Evolutionary conservation across 345 rosid genomes (phyloP), one percentile per base, ranked within the genome.

Genomic region (Barbarea vulgaris): DNA sequence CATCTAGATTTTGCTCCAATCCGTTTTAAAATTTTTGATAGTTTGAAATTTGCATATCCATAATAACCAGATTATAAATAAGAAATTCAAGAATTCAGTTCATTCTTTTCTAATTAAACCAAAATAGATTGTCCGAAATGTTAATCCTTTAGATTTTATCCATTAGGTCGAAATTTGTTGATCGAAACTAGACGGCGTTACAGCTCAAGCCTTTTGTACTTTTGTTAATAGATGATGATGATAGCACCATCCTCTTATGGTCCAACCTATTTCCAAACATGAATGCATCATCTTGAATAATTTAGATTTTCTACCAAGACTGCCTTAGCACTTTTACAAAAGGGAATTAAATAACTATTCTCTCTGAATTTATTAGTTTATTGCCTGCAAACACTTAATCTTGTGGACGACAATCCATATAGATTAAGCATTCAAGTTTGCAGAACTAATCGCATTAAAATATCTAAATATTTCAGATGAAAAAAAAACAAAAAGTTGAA

Each of bases 121-220:
- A 46, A 58, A 24, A 72, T 37, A 39, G 28, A 51, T 15, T 2
- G 9, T 37, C 7, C 9, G 19, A 46, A 19, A n/a, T 39, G 17
- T 37, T 31, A 48, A 18, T 36, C 58, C 10, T 14, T 37, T 3
- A n/a, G 36, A 34, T 34, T 48, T 48, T n/a, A n/a, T n/a, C n/a
- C n/a, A n/a, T n/a, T n/a, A n/a, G 21, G 46, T 73, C 7, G 11
- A 63, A 50, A 52, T 13, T 13, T 5, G 55, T 44, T 55, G 77
- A 74, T 56, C 65, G 77, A 46, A 54, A 65, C 39, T 11, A 65
- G 51, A 74, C 77, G 72, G 58, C 58, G 28, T 46, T 55, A 66
- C 78, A 74, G 77, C 72, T 74, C 72, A 65, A 10, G 28, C 19
- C 0, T 9, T 65, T 55, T 74, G 77, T 65, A 44, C 21, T 46